These are phyloP conservation scores for Neoarthrinium moseri DNA, from an alignment of 2,329 filamentous ascomycete species.

Conservation along the genomic window DNA sequence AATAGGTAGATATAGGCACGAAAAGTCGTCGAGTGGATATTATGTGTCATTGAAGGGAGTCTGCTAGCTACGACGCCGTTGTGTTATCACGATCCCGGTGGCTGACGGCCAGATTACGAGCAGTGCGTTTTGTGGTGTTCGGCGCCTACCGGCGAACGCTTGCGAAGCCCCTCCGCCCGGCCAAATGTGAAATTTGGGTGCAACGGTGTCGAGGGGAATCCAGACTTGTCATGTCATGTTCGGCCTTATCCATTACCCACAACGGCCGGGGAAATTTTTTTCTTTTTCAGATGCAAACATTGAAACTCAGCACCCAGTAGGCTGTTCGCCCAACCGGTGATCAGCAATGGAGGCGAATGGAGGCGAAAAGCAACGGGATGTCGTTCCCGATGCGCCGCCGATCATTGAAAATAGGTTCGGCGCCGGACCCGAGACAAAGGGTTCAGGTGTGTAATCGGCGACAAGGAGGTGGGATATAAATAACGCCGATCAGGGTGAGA, in stretches of 20 bases:
- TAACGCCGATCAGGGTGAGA: slow-evolving; percentile 9
- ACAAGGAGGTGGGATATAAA: slow-evolving; percentile 3
- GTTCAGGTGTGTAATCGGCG: not conserved
- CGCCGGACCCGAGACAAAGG: slow-evolving; percentile 1
- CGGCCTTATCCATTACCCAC: too few relatives aligned
- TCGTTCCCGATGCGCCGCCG: not conserved
- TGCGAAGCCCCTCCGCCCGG: not conserved
- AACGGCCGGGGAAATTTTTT: too few relatives aligned
- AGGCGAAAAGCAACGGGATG: not conserved
- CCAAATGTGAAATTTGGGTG: too few relatives aligned
- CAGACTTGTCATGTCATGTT: too few relatives aligned
- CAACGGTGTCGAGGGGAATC: too few relatives aligned
- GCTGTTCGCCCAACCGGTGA: too few relatives aligned
- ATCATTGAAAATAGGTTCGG: too few relatives aligned
- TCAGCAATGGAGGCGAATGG: not conserved
- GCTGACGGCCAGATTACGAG: not conserved
- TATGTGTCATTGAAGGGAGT: slow-evolving; percentile 7
- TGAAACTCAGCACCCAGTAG: too few relatives aligned
- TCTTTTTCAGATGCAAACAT: too few relatives aligned
- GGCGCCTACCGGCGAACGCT: slow-evolving; percentile 3
- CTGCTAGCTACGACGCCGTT: not conserved
- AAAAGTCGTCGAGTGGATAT: slow-evolving; percentile 5
- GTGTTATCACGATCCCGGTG: not conserved
- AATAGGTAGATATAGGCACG: not conserved
- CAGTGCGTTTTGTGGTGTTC: slow-evolving; percentile 2